Base-by-base conservation (phyloP, 1,139 yeast species). In the Cylindricascospora bacillispora region DNA sequence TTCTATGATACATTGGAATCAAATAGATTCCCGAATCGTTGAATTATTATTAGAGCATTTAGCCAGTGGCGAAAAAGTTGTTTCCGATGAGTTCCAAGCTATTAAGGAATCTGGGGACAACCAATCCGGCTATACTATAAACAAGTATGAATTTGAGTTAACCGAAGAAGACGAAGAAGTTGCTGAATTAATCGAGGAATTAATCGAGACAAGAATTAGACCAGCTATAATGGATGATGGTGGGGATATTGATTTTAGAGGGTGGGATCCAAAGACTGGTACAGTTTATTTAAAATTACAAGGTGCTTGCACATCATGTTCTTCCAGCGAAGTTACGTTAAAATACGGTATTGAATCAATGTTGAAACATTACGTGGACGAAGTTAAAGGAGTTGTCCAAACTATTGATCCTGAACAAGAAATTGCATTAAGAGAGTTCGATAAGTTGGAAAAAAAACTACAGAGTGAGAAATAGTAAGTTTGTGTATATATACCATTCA, bases 201-300 rank as follows among this genome's bases (percentile, higher is more conserved):
- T 89, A 31, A 79, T 89, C 34, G 86, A 82, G 47, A 89, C 99
- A 4, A 71, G 97, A 46, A 86, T 89, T 37, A 71, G 95, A 45
- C 98, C 99, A 1, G 97, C 97, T 0, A 77, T 79, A 38, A 80
- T 75, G 52, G 92, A 79, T 40, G 92, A 79, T 49, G 92, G 92
- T 31, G 92, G 92, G 7, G 92, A 79, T 49, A 73, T 79, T 37
- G 81, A 77, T 43, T 79, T 75, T 54, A 76, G 77, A 13, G 66
- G 62, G 3, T 78, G 76, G 49, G 68, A 67, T 28, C 76, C 72
- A 34, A 66, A 65, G 24, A 56, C 67, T 4, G 89, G 92, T 1
- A 72, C 73, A 0, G 89, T 79, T 2, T 68, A 62, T 41, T 61
- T 79, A 41, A 69, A 67, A 47, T 59, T 79, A 33, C 73, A 73